Evolutionary conservation across 108 stramenopile genomes (phyloP).

Genomic region (Mediolabrus comicus): DNA sequence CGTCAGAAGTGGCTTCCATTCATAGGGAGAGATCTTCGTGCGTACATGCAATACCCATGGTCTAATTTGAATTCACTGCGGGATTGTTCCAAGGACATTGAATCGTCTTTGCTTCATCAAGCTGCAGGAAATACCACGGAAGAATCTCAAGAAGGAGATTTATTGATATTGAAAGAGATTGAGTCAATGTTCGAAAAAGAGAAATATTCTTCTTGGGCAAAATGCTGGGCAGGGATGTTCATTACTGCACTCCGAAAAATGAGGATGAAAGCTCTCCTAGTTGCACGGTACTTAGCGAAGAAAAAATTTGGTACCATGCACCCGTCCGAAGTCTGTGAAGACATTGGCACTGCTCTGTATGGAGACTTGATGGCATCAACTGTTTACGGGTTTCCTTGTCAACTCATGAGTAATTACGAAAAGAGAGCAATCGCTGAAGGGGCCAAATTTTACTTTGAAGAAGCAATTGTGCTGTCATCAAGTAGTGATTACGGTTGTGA

Average conservation of each 20-base stretch:
- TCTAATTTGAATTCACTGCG: constrained; percentile 67
- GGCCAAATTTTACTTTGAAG: constrained; percentile 59
- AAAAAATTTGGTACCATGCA: constrained; percentile 35
- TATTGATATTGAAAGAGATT: constrained; percentile 43
- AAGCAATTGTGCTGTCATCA: constrained; percentile 42
- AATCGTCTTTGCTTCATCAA: constrained; percentile 9
- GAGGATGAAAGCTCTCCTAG: constrained; percentile 52
- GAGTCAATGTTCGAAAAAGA: constrained; percentile 39
- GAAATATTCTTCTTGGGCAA: constrained; percentile 65
- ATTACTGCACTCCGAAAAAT: constrained; percentile 65
- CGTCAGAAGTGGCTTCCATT: constrained; percentile 45
- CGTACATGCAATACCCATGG: constrained; percentile 67
- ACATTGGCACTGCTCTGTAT: constrained; percentile 66
- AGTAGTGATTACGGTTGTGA: constrained; percentile 34
- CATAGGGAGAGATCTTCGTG: constrained; percentile 57
- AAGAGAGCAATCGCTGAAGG: constrained; percentile 61
- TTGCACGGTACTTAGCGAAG: constrained; percentile 47
- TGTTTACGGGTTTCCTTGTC: constrained; percentile 78
- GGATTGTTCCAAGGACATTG: constrained; percentile 43
- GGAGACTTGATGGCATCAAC: constrained; percentile 70
- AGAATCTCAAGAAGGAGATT: neutral
- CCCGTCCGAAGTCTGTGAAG: constrained; percentile 67
- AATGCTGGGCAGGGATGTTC: constrained; percentile 85
- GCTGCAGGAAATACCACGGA: neutral
- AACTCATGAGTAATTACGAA: constrained; percentile 45